Base-by-base conservation (phyloP, 495 filamentous ascomycete genomes). In the Penicillium parvum region DNA sequence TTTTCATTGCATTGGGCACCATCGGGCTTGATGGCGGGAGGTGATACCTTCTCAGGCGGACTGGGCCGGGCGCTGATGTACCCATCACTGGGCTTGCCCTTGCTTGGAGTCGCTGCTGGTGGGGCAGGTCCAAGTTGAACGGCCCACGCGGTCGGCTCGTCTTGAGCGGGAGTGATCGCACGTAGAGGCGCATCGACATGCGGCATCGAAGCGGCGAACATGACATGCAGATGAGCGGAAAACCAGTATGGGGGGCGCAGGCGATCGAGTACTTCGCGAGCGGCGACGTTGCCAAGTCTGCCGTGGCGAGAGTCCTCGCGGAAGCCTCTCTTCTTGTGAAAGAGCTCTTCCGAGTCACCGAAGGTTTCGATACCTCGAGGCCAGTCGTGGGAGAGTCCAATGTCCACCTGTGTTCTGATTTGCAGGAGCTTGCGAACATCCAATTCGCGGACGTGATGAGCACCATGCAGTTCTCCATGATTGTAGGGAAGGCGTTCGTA, bases 381-480 rank as follows among this genome's bases (percentile, higher is more conserved):
- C 92, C 92, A 98, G 65, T 98, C 92, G 58, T 98, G 92, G 38
- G 89, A 95, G 12, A 98, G 62, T 16, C 90, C 89, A 12, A 97
- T 64, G 48, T 98, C 92, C 7, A 96, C 77, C 47, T 89, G 90
- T 9, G 82, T 86, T 8, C 80, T 73, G 12, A 95, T 47, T 49
- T 91, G 83, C n/a, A 96, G 73, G 10, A 98, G 69, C 66, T 96
- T 97, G 50, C 90, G 81, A 2, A 85, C 76, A 58, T 98, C 92
- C n/a, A 95, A 69, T 55, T 95, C 88, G 18, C 92, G 79, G 14
- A 91, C 76, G 52, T 96, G 90, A 52, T 95, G 96, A 45, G 92
- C 82, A 26, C 75, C 82, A 53, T 79, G 84, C 18, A 88, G 55
- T 37, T 96, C 89, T 40, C 77, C 71, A 3, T 62, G 26, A 49